A percentile compares a stretch with the other conserved stretches of the same genome.
These are phyloP conservation scores for Gonium pectorale DNA, from an alignment of 139 green algal genomes.

Conservation along the genomic window DNA sequence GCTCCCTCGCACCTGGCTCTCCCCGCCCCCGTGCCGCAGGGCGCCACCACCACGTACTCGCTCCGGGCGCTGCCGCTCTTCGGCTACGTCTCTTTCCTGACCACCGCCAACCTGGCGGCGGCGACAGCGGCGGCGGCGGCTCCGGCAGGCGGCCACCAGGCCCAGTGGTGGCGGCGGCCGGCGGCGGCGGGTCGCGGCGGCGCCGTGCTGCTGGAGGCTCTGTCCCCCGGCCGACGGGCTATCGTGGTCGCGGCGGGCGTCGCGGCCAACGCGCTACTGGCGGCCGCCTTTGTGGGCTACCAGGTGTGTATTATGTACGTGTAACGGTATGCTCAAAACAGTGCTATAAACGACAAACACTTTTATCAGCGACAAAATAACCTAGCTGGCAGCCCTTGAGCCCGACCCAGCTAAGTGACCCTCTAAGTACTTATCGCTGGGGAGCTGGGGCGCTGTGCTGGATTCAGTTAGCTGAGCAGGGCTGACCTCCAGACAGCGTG, in stretches of 20 bases:
- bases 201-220: slow-evolving; percentile 1
- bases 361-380: too few species aligned
- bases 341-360: too few species aligned
- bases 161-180: too few species aligned
- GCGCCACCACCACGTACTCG: slow-evolving; percentile 24
- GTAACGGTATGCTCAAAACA: too few species aligned
- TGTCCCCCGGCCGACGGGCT: slow-evolving; percentile 11
- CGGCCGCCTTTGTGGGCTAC: neutral
- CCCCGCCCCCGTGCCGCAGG: neutral
- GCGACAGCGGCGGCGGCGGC: neutral
- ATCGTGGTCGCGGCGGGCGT: slow-evolving; percentile 12
- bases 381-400: too few species aligned
- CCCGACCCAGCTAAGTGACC: too few species aligned
- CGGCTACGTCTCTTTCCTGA: slow-evolving; percentile 25
- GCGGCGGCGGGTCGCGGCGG: too few species aligned
- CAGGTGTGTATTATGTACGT: neutral
- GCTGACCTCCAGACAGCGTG: too few species aligned
- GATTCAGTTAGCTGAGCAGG: too few species aligned
- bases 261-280: neutral
- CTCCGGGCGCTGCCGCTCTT: slow-evolving; percentile 26
- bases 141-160: too few species aligned
- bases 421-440: too few species aligned
- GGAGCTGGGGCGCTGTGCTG: too few species aligned
- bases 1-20: neutral
- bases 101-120: neutral